These are phyloP conservation scores for Dendrobium nobile DNA, from an alignment of 106 monocot species.

Conservation along the genomic window DNA sequence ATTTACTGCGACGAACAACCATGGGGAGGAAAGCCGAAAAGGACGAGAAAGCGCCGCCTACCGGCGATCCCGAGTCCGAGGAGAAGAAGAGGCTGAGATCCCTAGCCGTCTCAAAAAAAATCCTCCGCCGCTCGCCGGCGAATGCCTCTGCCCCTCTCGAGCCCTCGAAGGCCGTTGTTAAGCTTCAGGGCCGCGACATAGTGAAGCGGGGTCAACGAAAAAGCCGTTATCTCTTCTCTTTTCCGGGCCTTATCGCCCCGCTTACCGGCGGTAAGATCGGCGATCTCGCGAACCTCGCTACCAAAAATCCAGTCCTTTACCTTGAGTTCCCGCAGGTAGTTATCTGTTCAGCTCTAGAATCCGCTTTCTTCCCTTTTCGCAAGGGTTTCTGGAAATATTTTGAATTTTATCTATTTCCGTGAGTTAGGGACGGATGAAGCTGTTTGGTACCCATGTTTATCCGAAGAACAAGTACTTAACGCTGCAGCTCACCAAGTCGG, in stretches of 20 bases:
- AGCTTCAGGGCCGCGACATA: slow-evolving; percentile 74
- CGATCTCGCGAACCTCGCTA: slow-evolving; percentile 69
- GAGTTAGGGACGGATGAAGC: slow-evolving; percentile 80
- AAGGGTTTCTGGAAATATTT: not conserved
- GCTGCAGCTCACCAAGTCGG: slow-evolving; percentile 67
- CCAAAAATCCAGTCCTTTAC: slow-evolving; percentile 82
- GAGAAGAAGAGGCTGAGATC: slow-evolving; percentile 47
- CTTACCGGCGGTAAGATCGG: slow-evolving; percentile 66
- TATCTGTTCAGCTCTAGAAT: not conserved
- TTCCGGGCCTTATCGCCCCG: slow-evolving; percentile 83
- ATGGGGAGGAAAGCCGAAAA: slow-evolving; percentile 3
- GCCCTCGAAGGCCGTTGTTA: slow-evolving; percentile 54
- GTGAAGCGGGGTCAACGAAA: slow-evolving; percentile 91
- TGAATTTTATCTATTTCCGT: not conserved
- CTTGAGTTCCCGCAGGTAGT: slow-evolving; percentile 87
- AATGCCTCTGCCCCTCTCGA: slow-evolving; percentile 28
- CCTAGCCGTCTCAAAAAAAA: slow-evolving; percentile 50
- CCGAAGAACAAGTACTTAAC: slow-evolving; percentile 97
- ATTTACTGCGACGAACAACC: not conserved
- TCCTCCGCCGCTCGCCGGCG: slow-evolving; percentile 45
- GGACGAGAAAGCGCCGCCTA: slow-evolving; percentile 1
- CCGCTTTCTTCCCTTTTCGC: slow-evolving; percentile 6
- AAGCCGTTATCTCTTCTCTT: slow-evolving; percentile 90
- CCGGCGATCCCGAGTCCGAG: slow-evolving; percentile 37
- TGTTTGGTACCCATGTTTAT: slow-evolving; percentile 87